Conservation (phyloP, 2,329 filamentous ascomycete species). For the Aureobasidium sp. region DNA sequence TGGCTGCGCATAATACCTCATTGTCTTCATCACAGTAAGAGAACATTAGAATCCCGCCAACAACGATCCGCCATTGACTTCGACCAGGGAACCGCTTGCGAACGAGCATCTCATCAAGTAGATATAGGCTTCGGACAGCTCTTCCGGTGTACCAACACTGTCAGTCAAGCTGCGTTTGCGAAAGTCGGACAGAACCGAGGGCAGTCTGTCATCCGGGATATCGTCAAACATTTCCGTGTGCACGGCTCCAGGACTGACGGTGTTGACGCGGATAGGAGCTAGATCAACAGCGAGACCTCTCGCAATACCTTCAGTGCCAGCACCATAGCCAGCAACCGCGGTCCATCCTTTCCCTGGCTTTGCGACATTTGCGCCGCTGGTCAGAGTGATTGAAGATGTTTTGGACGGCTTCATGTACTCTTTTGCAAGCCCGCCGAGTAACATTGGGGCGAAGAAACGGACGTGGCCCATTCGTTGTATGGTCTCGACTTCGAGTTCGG, state of each 20-base stretch:
- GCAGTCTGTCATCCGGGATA: not conserved
- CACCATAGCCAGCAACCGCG: constrained; percentile 36
- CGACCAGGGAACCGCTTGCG: not conserved
- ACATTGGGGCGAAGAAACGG: constrained; percentile 36
- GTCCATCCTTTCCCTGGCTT: constrained; percentile 41
- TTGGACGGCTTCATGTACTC: constrained; percentile 31
- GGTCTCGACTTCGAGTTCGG: not conserved
- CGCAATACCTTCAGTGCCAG: constrained; percentile 41
- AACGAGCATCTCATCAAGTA: constrained; percentile 6
- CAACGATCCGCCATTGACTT: constrained; percentile 13
- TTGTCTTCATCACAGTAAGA: too few species aligned
- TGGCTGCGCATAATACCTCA: too few species aligned
- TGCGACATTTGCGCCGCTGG: constrained; percentile 39
- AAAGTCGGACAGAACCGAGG: not conserved
- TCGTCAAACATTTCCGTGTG: not conserved
- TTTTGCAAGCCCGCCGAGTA: constrained; percentile 39
- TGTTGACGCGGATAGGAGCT: constrained; percentile 30
- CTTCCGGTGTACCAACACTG: not conserved
- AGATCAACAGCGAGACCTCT: constrained; percentile 51
- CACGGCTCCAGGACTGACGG: not conserved
- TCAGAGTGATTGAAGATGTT: constrained; percentile 43
- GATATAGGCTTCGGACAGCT: constrained; percentile 2
- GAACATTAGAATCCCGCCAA: not conserved
- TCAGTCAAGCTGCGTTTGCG: not conserved
- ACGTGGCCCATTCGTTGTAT: constrained; percentile 32